phyloP scores from a whole-genome alignment of 768 basidiomycete genomes.

The Polyporus arcularius region DNA sequence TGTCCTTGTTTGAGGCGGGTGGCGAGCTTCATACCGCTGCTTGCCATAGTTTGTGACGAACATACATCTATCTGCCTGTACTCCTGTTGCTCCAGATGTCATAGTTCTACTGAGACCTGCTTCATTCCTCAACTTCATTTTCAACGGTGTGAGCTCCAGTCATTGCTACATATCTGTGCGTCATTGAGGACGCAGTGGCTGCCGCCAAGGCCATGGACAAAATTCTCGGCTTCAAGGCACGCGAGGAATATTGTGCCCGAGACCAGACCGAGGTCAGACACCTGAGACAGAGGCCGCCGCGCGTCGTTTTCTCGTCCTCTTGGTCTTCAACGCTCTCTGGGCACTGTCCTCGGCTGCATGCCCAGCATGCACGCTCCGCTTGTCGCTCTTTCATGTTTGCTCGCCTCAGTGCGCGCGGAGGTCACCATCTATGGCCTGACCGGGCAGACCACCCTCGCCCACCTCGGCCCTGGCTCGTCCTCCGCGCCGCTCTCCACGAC shows the following conservation, averaged over 20 bases:
- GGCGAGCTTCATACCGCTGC: conserved; percentile 47
- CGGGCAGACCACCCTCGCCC: conserved; percentile 6
- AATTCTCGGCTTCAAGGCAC: too few species aligned
- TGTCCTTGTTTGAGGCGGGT: conserved; percentile 78
- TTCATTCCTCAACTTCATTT: too few species aligned
- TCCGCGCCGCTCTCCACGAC: neutral
- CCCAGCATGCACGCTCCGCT: conserved; percentile 2
- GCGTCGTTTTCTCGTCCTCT: neutral
- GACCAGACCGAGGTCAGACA: too few species aligned
- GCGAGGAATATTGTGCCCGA: too few species aligned
- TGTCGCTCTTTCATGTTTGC: neutral
- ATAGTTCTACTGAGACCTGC: neutral
- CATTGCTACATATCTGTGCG: too few species aligned
- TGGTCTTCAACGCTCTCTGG: neutral
- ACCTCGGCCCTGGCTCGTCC: neutral
- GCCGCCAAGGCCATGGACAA: too few species aligned
- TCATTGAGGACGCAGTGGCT: too few species aligned
- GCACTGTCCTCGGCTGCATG: neutral
- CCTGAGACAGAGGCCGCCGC: neutral
- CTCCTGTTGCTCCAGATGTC: neutral
- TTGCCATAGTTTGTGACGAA: conserved; percentile 58
- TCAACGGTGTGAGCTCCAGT: too few species aligned
- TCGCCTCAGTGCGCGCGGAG: neutral
- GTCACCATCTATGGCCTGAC: conserved; percentile 26
- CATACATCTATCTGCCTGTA: conserved; percentile 8